Evolutionary conservation across 495 filamentous ascomycete genomes (phyloP).

Genomic region (Tuber microsphaerosporum): DNA sequence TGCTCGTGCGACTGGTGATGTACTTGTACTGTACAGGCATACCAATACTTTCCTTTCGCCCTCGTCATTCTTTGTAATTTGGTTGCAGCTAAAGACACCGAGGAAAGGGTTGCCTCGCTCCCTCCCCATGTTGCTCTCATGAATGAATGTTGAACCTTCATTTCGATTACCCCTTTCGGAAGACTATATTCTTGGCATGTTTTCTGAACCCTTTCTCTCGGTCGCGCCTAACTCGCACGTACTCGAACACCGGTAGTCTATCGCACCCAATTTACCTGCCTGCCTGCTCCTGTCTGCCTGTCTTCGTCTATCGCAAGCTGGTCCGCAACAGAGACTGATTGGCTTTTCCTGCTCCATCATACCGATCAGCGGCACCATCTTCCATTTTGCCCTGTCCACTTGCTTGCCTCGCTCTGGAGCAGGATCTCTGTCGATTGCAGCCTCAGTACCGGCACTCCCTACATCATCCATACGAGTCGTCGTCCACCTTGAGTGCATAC

Average conservation of each 20-base stretch:
- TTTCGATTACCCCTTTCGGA: background rate
- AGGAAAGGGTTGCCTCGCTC: background rate
- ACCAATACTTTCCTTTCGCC: background rate
- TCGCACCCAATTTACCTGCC: background rate
- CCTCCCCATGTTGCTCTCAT: background rate
- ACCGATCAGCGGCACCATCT: background rate
- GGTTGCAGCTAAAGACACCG: background rate
- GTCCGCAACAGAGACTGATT: background rate
- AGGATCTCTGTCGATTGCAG: background rate
- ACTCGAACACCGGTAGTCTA: too few species aligned
- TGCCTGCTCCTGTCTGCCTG: background rate
- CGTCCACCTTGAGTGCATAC: background rate
- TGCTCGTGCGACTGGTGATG: background rate
- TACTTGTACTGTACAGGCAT: background rate
- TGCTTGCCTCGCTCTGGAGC: background rate
- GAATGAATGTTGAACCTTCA: background rate
- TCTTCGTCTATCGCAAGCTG: background rate
- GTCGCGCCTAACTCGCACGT: background rate
- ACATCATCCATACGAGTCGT: conserved; percentile 3
- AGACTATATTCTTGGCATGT: background rate
- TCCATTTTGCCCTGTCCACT: background rate
- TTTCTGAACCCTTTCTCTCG: background rate
- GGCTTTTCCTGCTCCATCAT: background rate
- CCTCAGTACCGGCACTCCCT: background rate
- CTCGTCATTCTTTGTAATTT: background rate